Evolutionary conservation across 306 rosid species (phyloP), one percentile per base, ranked within the genome.

Genomic region (Betula pendula): DNA sequence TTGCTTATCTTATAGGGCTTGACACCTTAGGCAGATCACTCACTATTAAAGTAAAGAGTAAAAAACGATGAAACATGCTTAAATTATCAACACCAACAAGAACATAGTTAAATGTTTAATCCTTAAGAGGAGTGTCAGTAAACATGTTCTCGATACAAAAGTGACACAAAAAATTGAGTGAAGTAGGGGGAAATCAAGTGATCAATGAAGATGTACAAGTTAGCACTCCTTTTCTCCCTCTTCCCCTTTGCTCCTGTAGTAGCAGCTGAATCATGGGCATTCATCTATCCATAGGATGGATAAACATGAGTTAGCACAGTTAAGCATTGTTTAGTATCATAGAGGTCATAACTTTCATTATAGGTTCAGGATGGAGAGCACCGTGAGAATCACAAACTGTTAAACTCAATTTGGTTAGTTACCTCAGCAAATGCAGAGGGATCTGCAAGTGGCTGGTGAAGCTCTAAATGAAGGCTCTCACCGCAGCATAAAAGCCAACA

Each of bases 391-490:
- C 35, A 24, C 44, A 59, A 15, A 45, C 42, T 68, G 79, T 45
- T 75, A 11, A 35, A 60, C 59, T 13, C 70, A 81, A 82, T 85
- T 77, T 83, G 85, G 85, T 89, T 83, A 87, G 91, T 83, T 89
- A 87, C 93, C 91, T 83, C 89, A 74, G 86, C 86, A 71, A 66
- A 66, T 66, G 82, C 85, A 86, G 85, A 80, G 87, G 84, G n/a
- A n/a, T 68, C 56, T 56, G 75, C 71, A 56, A 70, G 70, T 43
- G 22, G 77, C 72, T 77, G 86, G 84, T 79, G 83, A 85, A 83
- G 81, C 87, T 80, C 82, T 68, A 82, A 82, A 73, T 56, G 81
- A 66, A 76, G 77, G 78, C 76, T 77, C 88, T 81, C 77, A 80
- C 80, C 51, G 75, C 92, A 83, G 87, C 92, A 85, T 74, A 83